These are phyloP conservation scores for Tuber magnatum DNA, from an alignment of 495 filamentous ascomycete species.

Conservation along the genomic window DNA sequence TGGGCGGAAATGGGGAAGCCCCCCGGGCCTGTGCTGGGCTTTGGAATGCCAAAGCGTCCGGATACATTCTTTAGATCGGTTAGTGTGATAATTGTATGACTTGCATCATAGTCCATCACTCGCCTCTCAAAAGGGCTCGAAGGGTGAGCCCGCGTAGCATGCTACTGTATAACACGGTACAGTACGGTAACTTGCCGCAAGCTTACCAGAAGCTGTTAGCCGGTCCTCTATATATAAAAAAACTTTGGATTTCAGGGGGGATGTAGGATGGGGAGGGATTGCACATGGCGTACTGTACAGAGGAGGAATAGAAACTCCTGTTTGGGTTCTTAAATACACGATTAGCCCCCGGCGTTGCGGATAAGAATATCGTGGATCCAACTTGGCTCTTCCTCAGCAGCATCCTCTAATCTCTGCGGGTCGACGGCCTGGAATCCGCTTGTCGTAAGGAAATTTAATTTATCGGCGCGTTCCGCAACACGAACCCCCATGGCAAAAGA, in stretches of 20 bases:
- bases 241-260: not conserved
- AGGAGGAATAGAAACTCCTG: not conserved
- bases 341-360: not conserved
- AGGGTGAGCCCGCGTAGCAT: too few relatives aligned
- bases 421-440: not conserved
- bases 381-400: not conserved
- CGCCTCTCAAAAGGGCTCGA: too few relatives aligned
- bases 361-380: not conserved
- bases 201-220: not conserved
- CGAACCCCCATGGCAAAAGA: not conserved
- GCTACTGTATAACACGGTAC: too few relatives aligned
- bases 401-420: not conserved
- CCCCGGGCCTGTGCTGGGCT: too few relatives aligned
- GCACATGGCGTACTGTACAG: too few relatives aligned
- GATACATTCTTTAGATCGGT: too few relatives aligned
- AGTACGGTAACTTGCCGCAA: not conserved
- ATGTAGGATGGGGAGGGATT: not conserved
- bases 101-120: too few relatives aligned
- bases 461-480: not conserved
- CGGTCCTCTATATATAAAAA: too few relatives aligned
- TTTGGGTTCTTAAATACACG: not conserved
- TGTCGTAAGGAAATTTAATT: not conserved
- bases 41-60: too few relatives aligned
- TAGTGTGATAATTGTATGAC: too few relatives aligned
- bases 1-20: too few relatives aligned